Evolutionary conservation across 192 early-diverging fungal genomes (phyloP).

Genomic region (Podila clonocystis): DNA sequence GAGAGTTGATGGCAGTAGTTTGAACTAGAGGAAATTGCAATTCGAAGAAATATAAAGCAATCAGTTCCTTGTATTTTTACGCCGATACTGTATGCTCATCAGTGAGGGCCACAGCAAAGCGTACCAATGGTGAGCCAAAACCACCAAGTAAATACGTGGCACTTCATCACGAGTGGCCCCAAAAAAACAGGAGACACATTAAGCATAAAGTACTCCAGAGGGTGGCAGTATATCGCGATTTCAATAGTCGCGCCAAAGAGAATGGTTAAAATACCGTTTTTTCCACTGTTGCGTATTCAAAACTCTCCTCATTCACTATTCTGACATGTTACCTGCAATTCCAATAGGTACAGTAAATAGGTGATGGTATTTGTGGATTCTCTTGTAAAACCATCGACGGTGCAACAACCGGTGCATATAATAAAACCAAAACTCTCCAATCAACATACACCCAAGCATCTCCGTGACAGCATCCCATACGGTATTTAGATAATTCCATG

Average conservation of each 20-base stretch:
- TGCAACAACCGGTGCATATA: conserved; percentile 77
- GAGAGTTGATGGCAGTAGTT: conserved; percentile 71
- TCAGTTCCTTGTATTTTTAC: too few relatives aligned
- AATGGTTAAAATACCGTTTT: neutral
- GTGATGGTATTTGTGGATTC: conserved; percentile 84
- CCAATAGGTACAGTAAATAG: conserved; percentile 78
- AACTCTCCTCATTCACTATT: too few relatives aligned
- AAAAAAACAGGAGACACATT: conserved; percentile 69
- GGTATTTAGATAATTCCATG: conserved; percentile 72
- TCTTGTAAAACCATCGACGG: conserved; percentile 72
- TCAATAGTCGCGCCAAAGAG: neutral
- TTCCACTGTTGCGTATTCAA: too few relatives aligned
- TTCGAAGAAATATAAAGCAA: too few relatives aligned
- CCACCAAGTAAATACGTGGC: conserved; percentile 77
- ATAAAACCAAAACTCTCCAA: conserved; percentile 79
- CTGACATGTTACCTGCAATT: conserved; percentile 63
- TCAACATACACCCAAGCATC: conserved; percentile 67
- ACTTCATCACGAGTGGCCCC: conserved; percentile 60
- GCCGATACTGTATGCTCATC: too few relatives aligned
- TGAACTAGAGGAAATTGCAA: too few relatives aligned
- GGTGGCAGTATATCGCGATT: conserved; percentile 68
- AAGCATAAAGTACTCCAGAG: conserved; percentile 70
- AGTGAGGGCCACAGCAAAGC: neutral
- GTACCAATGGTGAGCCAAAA: conserved; percentile 74
- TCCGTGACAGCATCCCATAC: conserved; percentile 57